Evolutionary conservation across 164 flowering plant species (phyloP), one percentile per base, ranked within the genome.

Genomic region (Amborella trichopoda): DNA sequence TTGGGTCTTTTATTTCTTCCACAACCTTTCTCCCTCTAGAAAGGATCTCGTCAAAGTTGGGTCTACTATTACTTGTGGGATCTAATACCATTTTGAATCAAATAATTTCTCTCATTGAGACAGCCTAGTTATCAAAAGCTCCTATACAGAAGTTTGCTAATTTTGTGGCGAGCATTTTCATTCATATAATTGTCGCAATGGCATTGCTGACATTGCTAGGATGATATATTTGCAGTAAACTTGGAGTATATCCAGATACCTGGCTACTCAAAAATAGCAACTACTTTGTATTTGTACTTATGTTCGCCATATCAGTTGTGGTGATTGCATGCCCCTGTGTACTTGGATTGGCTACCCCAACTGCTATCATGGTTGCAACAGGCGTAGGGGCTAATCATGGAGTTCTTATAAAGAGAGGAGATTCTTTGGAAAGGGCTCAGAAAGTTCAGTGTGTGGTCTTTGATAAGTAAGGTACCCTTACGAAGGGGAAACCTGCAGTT

Each of bases 111-210:
- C 59, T 93, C 70, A 97, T 93, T 61, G 99, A 93, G 79, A 73
- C 89, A 18, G 99, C 99, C 27, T 97, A 93, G 63, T 82, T 88
- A 95, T 79, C 94, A 18, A 93, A 93, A 68, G 99, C 99, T 65
- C 99, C 99, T n/a, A 86, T 93, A 58, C 99, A 93, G 76, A 83
- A 88, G 57, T 85, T 88, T 67, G 97, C 99, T 19, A 97, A 93
- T 58, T 80, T 56, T 77, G 99, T 93, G 47, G 97, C 99, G 24
- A 80, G 97, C 75, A 81, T 88, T 46, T 93, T 93, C 73, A 97
- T 93, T 44, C 99, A 96, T 2, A 67, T 75, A 6, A 97, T 93
- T 49, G 70, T 93, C 63, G 27, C 65, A 24, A 2, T 93, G 76
- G 53, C 94, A 21, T 48, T 85, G 16, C 19, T 88, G 49, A 93